Conservation (phyloP, 768 basidiomycete species). For the Heimioporus sp. region DNA sequence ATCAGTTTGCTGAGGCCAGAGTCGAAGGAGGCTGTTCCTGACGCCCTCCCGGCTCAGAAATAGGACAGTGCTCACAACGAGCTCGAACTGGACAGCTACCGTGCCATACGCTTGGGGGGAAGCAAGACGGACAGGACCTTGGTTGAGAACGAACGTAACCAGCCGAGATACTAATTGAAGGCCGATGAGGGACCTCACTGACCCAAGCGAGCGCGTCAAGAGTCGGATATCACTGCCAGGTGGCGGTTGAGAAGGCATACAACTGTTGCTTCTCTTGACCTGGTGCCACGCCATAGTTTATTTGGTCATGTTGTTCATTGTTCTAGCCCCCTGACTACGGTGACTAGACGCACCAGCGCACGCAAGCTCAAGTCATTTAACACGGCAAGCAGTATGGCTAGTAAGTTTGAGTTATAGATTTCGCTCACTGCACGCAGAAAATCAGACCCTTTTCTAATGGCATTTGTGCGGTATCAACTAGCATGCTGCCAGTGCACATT, state of each 20-base stretch:
- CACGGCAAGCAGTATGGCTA: too few species aligned
- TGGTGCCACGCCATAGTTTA: too few species aligned
- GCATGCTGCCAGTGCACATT: too few species aligned
- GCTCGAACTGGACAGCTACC: conserved; percentile 92
- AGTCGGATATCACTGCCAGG: conserved; percentile 12
- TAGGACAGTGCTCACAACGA: conserved; percentile 83
- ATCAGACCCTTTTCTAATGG: too few species aligned
- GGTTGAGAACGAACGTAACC: conserved; percentile 88
- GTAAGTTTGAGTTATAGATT: too few species aligned
- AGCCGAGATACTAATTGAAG: conserved; percentile 84
- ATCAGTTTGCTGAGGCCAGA: conserved; percentile 24
- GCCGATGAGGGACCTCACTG: conserved; percentile 67
- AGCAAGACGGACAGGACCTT: conserved; percentile 77
- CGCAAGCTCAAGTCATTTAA: too few species aligned
- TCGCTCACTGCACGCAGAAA: too few species aligned
- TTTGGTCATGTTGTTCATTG: too few species aligned
- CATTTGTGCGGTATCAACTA: too few species aligned
- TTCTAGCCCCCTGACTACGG: too few species aligned
- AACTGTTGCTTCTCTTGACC: too few species aligned
- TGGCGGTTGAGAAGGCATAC: conserved; percentile 2
- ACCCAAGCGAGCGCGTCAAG: conserved; percentile 34
- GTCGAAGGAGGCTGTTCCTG: conserved; percentile 79
- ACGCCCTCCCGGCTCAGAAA: conserved; percentile 95
- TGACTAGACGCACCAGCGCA: too few species aligned
- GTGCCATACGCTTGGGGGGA: conserved; percentile 87